phyloP scores from a whole-genome alignment of 371 early-diverging fungal species.

The Nematocida ironsii region DNA sequence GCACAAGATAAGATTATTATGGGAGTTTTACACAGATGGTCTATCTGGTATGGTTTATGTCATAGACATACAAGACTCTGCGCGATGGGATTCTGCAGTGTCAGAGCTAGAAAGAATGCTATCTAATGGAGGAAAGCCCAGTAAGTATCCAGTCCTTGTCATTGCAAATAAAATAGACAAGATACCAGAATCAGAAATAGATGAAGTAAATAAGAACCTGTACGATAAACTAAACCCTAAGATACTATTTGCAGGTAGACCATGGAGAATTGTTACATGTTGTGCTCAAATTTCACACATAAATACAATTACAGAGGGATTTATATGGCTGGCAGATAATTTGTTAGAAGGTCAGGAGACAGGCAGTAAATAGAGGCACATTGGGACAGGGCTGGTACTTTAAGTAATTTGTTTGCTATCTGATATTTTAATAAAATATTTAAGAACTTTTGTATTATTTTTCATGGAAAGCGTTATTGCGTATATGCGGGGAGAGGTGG shows the following conservation, averaged over 20 bases:
- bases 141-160: constrained; percentile 60
- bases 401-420: not conserved
- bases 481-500: constrained; percentile 10
- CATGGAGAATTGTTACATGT: constrained; percentile 32
- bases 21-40: constrained; percentile 70
- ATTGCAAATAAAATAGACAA: constrained; percentile 64
- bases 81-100: constrained; percentile 80
- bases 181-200: constrained; percentile 47
- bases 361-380: not conserved
- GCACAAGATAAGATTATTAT: constrained; percentile 70
- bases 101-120: constrained; percentile 70
- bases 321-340: constrained; percentile 47
- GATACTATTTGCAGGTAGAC: constrained; percentile 36
- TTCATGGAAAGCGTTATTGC: constrained; percentile 4
- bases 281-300: constrained; percentile 24
- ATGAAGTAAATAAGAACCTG: constrained; percentile 42
- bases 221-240: constrained; percentile 23
- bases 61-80: constrained; percentile 84
- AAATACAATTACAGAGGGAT: constrained; percentile 37
- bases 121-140: constrained; percentile 52
- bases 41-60: constrained; percentile 79
- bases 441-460: constrained; percentile 18
- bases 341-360: constrained; percentile 23
- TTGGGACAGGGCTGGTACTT: not conserved
- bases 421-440: constrained; percentile 22